Base-by-base conservation (phyloP, 2,329 filamentous ascomycete species). In the Ceratocystis diversiconidia region DNA sequence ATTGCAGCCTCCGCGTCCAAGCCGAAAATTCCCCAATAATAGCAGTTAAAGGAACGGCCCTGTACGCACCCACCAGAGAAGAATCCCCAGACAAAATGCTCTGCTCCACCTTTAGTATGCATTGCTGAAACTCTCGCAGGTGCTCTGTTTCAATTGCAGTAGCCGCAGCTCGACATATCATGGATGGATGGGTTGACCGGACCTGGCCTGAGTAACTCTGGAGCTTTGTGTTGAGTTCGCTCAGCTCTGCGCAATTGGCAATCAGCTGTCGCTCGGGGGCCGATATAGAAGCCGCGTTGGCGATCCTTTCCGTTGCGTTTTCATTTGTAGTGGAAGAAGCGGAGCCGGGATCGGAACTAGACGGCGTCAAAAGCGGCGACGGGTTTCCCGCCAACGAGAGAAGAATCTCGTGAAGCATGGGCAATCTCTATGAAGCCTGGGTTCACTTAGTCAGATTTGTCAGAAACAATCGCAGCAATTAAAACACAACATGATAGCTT, bases 321-420 rank as follows among this genome's bases (percentile, higher is more conserved):
- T 77, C 78, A 71, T 79, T 75, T 71, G 76, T 72, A 71, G 60
- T 65, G 12, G 62, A 46, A 50, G 46, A 50, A 50, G n/a, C 46
- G n/a, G 52, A 22, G 48, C 71, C 71, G 69, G 78, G 74, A 70
- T 77, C 73, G 36, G 48, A 6, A 12, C 50, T 43, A n/a, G 66
- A 61, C 19, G 64, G n/a, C 12, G 52, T 36, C 36, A 96, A 88
- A 73, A 97, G 84, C 70, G 91, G 88, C 69, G 92, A 96, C 69
- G 89, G 88, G 77, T 97, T 90, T 70, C 94, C 92, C 72, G 92
- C 95, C 76, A 97, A 86, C 75, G 92, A 92, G 76, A 99, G 87
- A 76, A 97, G 85, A 78, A 99, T 90, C 81, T 99, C 94, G 83
- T 97, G 94, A 75, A 99, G 89, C 94, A 99, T 99, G 70, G 70